Percentiles rank a stretch among this genome's conserved stretches.
These are phyloP conservation scores for Penicillium odoratum DNA, from an alignment of 495 filamentous ascomycete species.

Conservation along the genomic window DNA sequence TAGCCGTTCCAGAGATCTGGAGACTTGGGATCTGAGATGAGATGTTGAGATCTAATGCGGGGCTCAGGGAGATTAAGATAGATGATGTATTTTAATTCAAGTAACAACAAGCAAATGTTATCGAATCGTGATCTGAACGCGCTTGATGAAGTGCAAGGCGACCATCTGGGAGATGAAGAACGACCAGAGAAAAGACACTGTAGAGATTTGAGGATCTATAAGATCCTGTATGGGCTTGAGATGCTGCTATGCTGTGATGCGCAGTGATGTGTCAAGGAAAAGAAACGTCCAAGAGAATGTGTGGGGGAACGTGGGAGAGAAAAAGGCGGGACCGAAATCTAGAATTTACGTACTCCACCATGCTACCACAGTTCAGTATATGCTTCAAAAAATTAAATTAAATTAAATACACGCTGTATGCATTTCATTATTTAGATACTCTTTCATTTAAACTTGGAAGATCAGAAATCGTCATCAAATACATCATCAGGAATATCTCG, in stretches of 20 bases:
- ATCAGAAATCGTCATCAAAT: slow-evolving; percentile 34
- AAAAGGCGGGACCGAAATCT: too few species aligned
- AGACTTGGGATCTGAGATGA: background rate
- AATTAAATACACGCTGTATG: background rate
- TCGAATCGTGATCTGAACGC: slow-evolving; percentile 40
- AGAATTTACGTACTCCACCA: too few species aligned
- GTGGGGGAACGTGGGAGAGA: background rate
- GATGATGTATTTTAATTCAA: background rate
- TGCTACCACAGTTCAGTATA: too few species aligned
- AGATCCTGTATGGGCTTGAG: background rate
- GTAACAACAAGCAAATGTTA: slow-evolving; percentile 38
- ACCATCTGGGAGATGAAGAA: slow-evolving; percentile 25
- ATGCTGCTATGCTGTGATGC: background rate
- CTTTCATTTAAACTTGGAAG: background rate
- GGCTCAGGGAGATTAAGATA: background rate
- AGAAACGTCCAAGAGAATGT: background rate
- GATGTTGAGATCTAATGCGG: background rate
- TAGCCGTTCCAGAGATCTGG: background rate
- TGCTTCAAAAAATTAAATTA: too few species aligned
- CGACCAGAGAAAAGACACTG: background rate
- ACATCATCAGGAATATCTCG: slow-evolving; percentile 33
- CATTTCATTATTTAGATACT: background rate
- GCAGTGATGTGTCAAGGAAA: background rate
- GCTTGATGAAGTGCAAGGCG: slow-evolving; percentile 8
- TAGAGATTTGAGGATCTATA: background rate